Evolutionary conservation across 1,284 basidiomycete species (phyloP).

Genomic region (Albatrellus sp.): DNA sequence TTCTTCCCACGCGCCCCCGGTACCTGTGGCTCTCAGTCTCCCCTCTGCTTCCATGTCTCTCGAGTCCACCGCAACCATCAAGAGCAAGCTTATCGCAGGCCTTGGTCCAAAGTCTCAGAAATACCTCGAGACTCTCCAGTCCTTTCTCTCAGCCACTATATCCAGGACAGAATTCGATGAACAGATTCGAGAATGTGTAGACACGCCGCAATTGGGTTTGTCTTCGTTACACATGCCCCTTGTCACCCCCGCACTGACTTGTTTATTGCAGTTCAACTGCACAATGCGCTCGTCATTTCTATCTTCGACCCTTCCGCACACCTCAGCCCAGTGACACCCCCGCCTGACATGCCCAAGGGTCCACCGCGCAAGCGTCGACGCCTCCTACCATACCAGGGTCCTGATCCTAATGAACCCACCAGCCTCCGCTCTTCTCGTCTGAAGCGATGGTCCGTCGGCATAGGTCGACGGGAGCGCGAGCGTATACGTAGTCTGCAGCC

Average conservation of each 20-base stretch:
- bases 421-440: constrained; percentile 48
- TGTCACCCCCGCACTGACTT: constrained; percentile 2
- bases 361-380: constrained; percentile 64
- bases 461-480: constrained; percentile 64
- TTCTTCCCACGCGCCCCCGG: not conserved
- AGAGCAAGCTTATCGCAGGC: constrained; percentile 47
- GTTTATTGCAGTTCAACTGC: constrained; percentile 48
- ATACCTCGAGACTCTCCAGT: constrained; percentile 54
- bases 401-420: constrained; percentile 34
- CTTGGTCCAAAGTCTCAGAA: constrained; percentile 45
- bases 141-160: constrained; percentile 54
- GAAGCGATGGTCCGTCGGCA: constrained; percentile 62
- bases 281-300: constrained; percentile 72
- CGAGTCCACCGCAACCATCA: constrained; percentile 63
- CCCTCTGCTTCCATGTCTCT: constrained; percentile 42
- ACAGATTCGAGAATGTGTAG: constrained; percentile 46
- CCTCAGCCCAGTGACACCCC: constrained; percentile 49
- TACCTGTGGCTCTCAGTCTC: not conserved
- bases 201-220: constrained; percentile 48
- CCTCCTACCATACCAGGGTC: constrained; percentile 57
- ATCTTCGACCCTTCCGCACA: constrained; percentile 67
- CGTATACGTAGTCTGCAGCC: constrained; percentile 42
- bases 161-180: constrained; percentile 71
- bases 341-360: constrained; percentile 44
- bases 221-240: not conserved